phyloP scores from a whole-genome alignment of 306 rosid genomes.

The Morella rubra region DNA sequence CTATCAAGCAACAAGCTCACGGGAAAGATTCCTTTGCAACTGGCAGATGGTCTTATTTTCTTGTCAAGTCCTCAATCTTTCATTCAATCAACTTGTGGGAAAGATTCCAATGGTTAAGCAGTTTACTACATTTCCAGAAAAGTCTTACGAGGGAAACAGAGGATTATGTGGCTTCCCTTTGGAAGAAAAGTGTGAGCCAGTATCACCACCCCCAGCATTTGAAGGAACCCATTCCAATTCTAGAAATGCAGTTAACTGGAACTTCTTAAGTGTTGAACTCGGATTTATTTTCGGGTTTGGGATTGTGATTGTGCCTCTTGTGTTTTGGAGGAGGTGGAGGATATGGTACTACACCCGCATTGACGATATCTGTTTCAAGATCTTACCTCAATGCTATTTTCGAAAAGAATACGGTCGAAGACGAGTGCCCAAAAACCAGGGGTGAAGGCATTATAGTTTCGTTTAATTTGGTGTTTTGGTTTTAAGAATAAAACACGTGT shows the following conservation, averaged over 20 bases:
- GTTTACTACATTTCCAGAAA: too few species aligned
- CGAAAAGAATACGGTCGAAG: not conserved
- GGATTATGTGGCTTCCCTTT: too few species aligned
- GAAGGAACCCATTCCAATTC: not conserved
- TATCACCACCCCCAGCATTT: too few species aligned
- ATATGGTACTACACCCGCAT: not conserved
- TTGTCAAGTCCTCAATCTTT: slow-evolving; percentile 12
- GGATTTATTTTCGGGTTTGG: not conserved
- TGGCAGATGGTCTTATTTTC: slow-evolving; percentile 22
- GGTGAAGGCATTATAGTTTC: too few species aligned
- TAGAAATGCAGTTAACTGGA: not conserved
- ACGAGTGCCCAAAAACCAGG: too few species aligned
- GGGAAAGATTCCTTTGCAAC: slow-evolving; percentile 11
- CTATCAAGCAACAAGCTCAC: slow-evolving; percentile 19
- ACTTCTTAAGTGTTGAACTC: not conserved
- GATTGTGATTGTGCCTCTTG: not conserved
- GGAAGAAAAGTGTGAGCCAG: too few species aligned
- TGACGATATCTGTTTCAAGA: not conserved
- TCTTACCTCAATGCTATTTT: not conserved
- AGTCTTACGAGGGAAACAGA: too few species aligned
- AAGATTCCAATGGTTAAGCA: too few species aligned
- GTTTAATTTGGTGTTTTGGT: too few species aligned
- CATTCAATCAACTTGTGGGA: too few species aligned
- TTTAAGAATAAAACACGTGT: too few species aligned
- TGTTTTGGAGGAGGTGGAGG: slow-evolving; percentile 5